Conservation (phyloP, 768 basidiomycete genomes). For the Suillus occidentalis region DNA sequence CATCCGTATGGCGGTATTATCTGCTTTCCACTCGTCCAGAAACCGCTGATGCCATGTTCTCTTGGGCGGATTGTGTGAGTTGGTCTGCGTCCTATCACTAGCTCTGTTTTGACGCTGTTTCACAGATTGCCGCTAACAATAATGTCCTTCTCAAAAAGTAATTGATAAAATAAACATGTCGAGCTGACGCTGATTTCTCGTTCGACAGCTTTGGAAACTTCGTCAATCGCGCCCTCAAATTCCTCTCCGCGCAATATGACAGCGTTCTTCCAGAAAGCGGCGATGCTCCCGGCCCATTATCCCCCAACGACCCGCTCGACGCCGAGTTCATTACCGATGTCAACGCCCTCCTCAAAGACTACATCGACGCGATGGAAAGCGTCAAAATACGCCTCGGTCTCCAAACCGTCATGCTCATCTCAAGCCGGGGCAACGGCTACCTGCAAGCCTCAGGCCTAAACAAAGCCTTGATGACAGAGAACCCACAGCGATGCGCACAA, state of each 20-base stretch:
- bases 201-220: slow-evolving; percentile 87
- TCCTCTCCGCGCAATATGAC: slow-evolving; percentile 82
- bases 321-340: slow-evolving; percentile 77
- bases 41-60: slow-evolving; percentile 92
- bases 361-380: slow-evolving; percentile 84
- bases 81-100: not conserved
- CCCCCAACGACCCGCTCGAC: slow-evolving; percentile 65
- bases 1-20: slow-evolving; percentile 97
- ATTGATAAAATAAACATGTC: slow-evolving; percentile 15
- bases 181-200: slow-evolving; percentile 1
- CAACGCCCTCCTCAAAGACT: slow-evolving; percentile 76
- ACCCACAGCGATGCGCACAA: slow-evolving; percentile 85
- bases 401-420: slow-evolving; percentile 86
- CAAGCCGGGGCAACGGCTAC: slow-evolving; percentile 87
- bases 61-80: slow-evolving; percentile 91
- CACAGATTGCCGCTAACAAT: slow-evolving; percentile 87
- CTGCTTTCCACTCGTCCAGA: slow-evolving; percentile 91
- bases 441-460: slow-evolving; percentile 91
- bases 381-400: slow-evolving; percentile 89
- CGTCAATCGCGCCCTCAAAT: slow-evolving; percentile 92
- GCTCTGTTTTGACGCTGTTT: slow-evolving; percentile 3
- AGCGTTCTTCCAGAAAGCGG: slow-evolving; percentile 77
- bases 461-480: slow-evolving; percentile 80
- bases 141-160: slow-evolving; percentile 92
- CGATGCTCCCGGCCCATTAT: slow-evolving; percentile 68